Conservation (phyloP, 257 asterid genomes). For the Ligustrum vulgare region DNA sequence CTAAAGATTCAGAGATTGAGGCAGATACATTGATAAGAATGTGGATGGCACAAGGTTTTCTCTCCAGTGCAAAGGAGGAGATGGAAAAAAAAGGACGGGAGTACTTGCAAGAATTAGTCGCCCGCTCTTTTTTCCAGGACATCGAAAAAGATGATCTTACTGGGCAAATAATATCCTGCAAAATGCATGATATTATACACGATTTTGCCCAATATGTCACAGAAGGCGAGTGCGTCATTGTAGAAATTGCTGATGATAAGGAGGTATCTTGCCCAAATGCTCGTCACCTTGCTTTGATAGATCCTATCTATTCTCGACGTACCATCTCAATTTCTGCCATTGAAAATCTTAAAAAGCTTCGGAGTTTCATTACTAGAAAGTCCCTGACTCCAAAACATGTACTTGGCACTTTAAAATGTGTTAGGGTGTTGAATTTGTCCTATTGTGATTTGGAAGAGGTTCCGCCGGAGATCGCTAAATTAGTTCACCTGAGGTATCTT, state of each 20-base stretch:
- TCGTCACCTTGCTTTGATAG: background rate
- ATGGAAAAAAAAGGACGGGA: background rate
- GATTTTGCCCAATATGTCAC: no score
- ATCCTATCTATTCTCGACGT: no score
- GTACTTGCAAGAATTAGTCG: background rate
- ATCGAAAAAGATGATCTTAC: background rate
- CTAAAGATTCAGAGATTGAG: slow-evolving; percentile 31
- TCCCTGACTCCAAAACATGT: background rate
- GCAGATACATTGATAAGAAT: background rate
- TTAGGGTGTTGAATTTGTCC: background rate
- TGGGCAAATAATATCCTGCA: background rate
- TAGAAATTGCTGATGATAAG: background rate
- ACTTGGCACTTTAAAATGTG: background rate
- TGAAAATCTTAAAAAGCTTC: no score
- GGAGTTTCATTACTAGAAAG: no score
- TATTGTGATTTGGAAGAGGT: background rate
- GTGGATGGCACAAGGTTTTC: no score
- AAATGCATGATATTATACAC: background rate
- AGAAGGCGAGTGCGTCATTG: no score
- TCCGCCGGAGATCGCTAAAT: background rate
- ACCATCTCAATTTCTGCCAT: background rate
- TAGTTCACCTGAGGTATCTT: background rate
- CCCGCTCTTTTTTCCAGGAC: background rate
- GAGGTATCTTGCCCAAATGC: background rate
- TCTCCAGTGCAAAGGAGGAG: no score